These are phyloP conservation scores for Xerocomus brunneocitrinus DNA, from an alignment of 768 basidiomycete species.

Conservation along the genomic window DNA sequence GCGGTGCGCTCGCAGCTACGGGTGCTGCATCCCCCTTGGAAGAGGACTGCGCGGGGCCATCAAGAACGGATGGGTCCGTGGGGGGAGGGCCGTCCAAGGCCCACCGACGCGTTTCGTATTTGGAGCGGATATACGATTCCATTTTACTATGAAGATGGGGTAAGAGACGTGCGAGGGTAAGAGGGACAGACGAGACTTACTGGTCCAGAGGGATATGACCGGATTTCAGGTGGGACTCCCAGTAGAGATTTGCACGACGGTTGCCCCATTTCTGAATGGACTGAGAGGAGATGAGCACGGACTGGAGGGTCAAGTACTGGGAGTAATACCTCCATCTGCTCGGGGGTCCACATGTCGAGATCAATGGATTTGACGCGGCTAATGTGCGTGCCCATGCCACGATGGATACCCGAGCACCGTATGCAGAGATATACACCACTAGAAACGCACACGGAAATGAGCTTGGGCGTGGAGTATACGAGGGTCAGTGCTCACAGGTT, in stretches of 20 bases:
- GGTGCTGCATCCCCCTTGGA: slow-evolving; percentile 2
- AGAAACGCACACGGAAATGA: slow-evolving; percentile 3
- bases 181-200: slow-evolving; percentile 45
- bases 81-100: slow-evolving; percentile 88
- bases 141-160: slow-evolving; percentile 68
- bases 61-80: slow-evolving; percentile 73
- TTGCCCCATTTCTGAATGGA: slow-evolving; percentile 96
- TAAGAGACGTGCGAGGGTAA: not conserved
- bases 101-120: slow-evolving; percentile 93
- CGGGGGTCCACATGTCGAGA: slow-evolving; percentile 95
- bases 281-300: slow-evolving; percentile 30
- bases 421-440: slow-evolving; percentile 96
- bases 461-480: not conserved
- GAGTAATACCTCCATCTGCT: slow-evolving; percentile 81
- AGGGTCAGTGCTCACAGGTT: slow-evolving; percentile 62
- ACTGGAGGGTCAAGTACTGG: slow-evolving; percentile 13
- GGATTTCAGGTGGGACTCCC: slow-evolving; percentile 91
- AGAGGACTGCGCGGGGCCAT: slow-evolving; percentile 32
- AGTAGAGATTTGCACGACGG: slow-evolving; percentile 85
- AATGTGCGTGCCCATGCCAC: slow-evolving; percentile 98
- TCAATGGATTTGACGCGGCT: slow-evolving; percentile 97
- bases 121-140: slow-evolving; percentile 94
- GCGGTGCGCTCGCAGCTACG: not conserved
- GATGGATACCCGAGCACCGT: slow-evolving; percentile 94
- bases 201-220: slow-evolving; percentile 94